Conservation (phyloP, 1,139 yeast genomes). For the Blastobotrys ciferrii region DNA sequence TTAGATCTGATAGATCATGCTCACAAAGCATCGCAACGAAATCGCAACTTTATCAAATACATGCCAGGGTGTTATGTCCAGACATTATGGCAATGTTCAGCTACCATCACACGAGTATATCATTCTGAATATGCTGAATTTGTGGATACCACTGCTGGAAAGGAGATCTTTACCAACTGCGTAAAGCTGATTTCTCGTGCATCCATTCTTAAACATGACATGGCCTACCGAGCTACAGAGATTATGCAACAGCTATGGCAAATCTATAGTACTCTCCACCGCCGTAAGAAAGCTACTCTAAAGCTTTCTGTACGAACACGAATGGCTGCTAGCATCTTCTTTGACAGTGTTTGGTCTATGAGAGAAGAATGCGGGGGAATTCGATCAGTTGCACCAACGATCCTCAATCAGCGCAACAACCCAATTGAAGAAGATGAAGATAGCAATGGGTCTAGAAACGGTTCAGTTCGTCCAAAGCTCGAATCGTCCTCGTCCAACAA, state of each 20-base stretch:
- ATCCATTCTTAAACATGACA: slow-evolving; percentile 84
- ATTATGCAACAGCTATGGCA: slow-evolving; percentile 96
- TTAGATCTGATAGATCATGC: slow-evolving; percentile 68
- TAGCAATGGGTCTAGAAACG: background rate
- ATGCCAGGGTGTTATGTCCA: slow-evolving; percentile 81
- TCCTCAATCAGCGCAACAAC: slow-evolving; percentile 32
- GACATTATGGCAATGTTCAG: slow-evolving; percentile 88
- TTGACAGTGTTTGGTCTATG: slow-evolving; percentile 80
- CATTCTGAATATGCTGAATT: slow-evolving; percentile 69
- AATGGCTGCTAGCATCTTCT: slow-evolving; percentile 89
- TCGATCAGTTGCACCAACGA: slow-evolving; percentile 38
- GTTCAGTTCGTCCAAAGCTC: background rate
- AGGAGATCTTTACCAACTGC: slow-evolving; percentile 66
- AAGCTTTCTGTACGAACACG: slow-evolving; percentile 65
- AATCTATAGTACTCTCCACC: slow-evolving; percentile 56
- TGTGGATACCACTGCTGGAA: slow-evolving; percentile 71
- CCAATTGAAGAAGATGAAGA: slow-evolving; percentile 3
- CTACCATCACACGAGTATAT: slow-evolving; percentile 72
- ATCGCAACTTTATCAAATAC: slow-evolving; percentile 65
- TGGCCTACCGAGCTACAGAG: slow-evolving; percentile 89
- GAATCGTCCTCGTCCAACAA: background rate
- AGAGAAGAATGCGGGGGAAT: slow-evolving; percentile 84
- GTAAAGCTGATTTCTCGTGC: slow-evolving; percentile 71
- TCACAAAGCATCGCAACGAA: slow-evolving; percentile 55
- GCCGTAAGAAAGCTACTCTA: slow-evolving; percentile 34